Conservation (phyloP, 106 monocot genomes). For the Gastrodia elata region DNA sequence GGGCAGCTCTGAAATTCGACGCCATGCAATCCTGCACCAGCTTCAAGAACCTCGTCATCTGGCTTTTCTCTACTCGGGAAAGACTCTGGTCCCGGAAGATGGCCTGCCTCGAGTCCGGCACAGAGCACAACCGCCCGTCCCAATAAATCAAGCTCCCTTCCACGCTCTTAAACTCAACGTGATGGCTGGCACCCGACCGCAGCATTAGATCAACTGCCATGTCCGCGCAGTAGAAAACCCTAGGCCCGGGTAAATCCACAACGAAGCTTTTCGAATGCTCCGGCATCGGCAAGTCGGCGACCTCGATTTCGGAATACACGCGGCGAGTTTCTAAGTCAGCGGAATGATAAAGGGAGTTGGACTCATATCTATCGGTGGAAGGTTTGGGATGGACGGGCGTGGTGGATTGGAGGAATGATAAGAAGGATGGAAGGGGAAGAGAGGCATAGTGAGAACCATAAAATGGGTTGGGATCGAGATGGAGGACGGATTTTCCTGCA, state of each 20-base stretch:
- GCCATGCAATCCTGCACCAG: constrained; percentile 52
- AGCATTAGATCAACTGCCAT: constrained; percentile 61
- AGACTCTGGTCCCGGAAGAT: constrained; percentile 74
- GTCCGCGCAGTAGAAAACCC: constrained; percentile 82
- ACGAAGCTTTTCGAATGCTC: constrained; percentile 45
- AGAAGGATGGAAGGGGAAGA: constrained; percentile 15
- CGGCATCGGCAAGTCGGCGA: constrained; percentile 21
- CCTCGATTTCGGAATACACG: constrained; percentile 36
- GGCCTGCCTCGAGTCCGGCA: constrained; percentile 85
- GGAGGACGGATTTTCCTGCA: constrained; percentile 74
- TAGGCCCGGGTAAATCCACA: constrained; percentile 63
- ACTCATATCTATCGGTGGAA: neutral
- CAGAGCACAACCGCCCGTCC: constrained; percentile 53
- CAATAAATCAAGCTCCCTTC: constrained; percentile 58
- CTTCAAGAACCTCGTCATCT: constrained; percentile 68
- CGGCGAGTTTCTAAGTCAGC: constrained; percentile 13
- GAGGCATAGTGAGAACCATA: constrained; percentile 88
- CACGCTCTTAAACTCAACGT: constrained; percentile 91
- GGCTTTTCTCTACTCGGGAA: constrained; percentile 63
- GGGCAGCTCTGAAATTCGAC: neutral
- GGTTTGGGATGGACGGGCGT: neutral
- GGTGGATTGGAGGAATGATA: constrained; percentile 7
- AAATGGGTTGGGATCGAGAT: constrained; percentile 79
- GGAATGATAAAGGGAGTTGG: constrained; percentile 4
- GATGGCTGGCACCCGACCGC: constrained; percentile 72